phyloP scores from a whole-genome alignment of 768 basidiomycete genomes.

The Hebeloma cylindrosporum region DNA sequence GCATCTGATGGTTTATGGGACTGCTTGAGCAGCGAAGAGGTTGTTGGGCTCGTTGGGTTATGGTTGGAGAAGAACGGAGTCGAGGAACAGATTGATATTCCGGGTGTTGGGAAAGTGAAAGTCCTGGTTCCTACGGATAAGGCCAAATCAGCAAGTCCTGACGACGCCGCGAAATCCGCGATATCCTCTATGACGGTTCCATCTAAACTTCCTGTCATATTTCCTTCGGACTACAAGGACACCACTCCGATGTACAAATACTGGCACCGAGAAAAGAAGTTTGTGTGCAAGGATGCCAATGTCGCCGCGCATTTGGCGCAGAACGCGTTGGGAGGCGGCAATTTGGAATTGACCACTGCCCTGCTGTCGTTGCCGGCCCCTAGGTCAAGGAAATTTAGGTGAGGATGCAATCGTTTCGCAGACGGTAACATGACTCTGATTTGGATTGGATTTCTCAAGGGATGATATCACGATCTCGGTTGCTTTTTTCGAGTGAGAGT shows the following conservation, averaged over 20 bases:
- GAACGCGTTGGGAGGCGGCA: conserved; percentile 55
- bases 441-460: too few species aligned
- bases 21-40: conserved; percentile 51
- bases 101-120: neutral
- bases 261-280: conserved; percentile 40
- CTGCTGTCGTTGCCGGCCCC: conserved; percentile 40
- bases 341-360: conserved; percentile 39
- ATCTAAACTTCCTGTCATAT: conserved; percentile 34
- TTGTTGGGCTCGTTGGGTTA: conserved; percentile 40
- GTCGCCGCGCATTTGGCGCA: conserved; percentile 50
- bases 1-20: conserved; percentile 60
- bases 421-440: too few species aligned
- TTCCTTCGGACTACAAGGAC: conserved; percentile 25
- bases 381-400: conserved; percentile 40
- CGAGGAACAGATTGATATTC: conserved; percentile 5
- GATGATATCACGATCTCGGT: too few species aligned
- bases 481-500: too few species aligned
- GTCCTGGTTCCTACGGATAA: neutral
- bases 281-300: conserved; percentile 43
- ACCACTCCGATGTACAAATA: conserved; percentile 35
- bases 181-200: too few species aligned
- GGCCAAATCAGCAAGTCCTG: neutral
- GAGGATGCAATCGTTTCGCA: too few species aligned
- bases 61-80: conserved; percentile 26
- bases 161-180: too few species aligned